These are phyloP conservation scores for Melanopsichium pennsylvanicum DNA, from an alignment of 1,284 basidiomycete species.

Conservation along the genomic window DNA sequence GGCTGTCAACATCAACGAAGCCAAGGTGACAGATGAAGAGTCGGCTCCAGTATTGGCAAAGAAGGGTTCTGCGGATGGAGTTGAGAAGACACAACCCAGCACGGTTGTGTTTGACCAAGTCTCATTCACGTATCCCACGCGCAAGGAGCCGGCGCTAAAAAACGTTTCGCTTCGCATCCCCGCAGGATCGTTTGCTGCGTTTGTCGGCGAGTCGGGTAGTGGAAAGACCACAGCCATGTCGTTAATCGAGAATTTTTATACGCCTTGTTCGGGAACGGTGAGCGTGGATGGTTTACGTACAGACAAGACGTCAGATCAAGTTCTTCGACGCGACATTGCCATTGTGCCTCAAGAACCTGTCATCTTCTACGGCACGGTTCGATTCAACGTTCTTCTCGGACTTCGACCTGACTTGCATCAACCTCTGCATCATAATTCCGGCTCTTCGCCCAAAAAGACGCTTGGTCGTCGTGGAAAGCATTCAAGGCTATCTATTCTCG, in stretches of 20 bases:
- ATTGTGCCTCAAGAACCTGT: conserved; percentile 58
- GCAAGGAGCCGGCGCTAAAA: conserved; percentile 43
- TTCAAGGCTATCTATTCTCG: background rate
- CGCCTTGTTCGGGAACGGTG: conserved; percentile 76
- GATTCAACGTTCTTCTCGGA: conserved; percentile 35
- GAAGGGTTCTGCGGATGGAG: conserved; percentile 8
- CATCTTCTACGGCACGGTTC: conserved; percentile 71
- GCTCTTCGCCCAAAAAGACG: too few relatives aligned
- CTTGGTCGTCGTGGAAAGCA: conserved; percentile 23
- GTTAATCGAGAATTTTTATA: conserved; percentile 68
- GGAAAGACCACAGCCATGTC: conserved; percentile 64
- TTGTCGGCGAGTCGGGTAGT: conserved; percentile 69
- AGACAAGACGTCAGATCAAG: conserved; percentile 76
- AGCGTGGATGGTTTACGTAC: conserved; percentile 86
- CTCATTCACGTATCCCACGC: conserved; percentile 42
- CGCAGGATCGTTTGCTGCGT: conserved; percentile 53
- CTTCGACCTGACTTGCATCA: conserved; percentile 28
- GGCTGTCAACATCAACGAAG: too few relatives aligned
- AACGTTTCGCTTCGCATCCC: conserved; percentile 50
- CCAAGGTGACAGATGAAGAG: too few relatives aligned
- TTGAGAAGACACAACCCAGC: conserved; percentile 8
- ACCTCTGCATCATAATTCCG: background rate
- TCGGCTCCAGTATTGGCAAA: too few relatives aligned
- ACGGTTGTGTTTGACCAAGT: conserved; percentile 35
- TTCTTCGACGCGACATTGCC: conserved; percentile 50